Conservation (phyloP, 371 early-diverging fungal genomes). For the Haplosporangium sp. region DNA sequence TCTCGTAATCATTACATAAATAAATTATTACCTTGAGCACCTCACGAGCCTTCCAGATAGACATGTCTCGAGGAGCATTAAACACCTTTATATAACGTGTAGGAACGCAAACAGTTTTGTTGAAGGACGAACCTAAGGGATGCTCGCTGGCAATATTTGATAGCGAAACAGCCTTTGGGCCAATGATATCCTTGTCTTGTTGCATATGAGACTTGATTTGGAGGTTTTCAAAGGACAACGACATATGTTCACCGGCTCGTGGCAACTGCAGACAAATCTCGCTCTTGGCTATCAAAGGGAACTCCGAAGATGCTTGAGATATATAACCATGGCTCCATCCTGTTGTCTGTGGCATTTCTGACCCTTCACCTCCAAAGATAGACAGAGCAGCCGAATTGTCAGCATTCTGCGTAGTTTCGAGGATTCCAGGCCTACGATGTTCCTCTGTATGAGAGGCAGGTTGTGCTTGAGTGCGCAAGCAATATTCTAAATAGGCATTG, state of each 20-base stretch:
- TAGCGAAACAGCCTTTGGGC: neutral
- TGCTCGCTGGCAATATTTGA: neutral
- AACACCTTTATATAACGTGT: constrained; percentile 36
- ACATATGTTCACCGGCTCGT: neutral
- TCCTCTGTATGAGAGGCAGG: neutral
- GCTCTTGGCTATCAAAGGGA: neutral
- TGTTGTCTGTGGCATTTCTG: no score
- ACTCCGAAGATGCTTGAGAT: neutral
- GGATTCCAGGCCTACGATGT: no score
- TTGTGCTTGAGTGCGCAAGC: neutral
- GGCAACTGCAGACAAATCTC: neutral
- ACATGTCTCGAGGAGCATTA: constrained; percentile 25
- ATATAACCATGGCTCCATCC: neutral
- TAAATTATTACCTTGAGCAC: constrained; percentile 29
- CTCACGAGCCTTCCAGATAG: constrained; percentile 35
- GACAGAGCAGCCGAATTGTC: neutral
- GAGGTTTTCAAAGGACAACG: neutral
- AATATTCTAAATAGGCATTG: neutral
- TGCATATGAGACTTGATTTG: neutral
- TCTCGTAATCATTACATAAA: neutral
- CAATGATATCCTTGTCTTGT: neutral
- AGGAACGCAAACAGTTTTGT: constrained; percentile 2
- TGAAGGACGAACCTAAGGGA: neutral
- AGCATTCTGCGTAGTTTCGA: no score
- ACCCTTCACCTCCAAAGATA: neutral